Base-by-base conservation (phyloP, 177 flowering plant genomes). In the Vitis hybrid region DNA sequence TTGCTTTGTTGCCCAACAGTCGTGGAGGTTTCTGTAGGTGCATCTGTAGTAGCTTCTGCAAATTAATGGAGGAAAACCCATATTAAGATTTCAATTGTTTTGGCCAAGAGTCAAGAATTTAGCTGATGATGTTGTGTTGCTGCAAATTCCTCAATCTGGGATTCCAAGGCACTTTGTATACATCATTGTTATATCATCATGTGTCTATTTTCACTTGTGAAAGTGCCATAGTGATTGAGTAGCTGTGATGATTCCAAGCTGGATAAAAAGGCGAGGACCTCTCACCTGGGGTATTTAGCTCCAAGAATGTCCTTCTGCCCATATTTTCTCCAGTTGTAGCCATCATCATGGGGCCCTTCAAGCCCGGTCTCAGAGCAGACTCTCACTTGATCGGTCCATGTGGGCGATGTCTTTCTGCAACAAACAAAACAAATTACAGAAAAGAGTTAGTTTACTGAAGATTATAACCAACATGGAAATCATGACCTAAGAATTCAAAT, bases 301-400 rank as follows among this genome's bases (percentile, higher is more conserved):
- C 92, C 93, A 4, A 95, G 85, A 68, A 95, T 95, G 77, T 89
- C 97, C 71, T 95, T 95, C 76, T 95, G 99, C 3, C 99, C 99
- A 77, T 95, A 95, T 64, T 95, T 95, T 76, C 98, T 88, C 99
- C 99, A 95, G 72, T 90, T 88, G 58, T 81, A 83, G 17, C 98
- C 97, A 74, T 95, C 99, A 11, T 89, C 97, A 48, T 75, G 80
- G 4, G 91, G 87, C 21, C 90, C 92, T 72, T 93, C 97, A 1
- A 83, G 66, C 5, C 91, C 89, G 6, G 64, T 80, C 30, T 85
- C 94, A 3, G 87, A 52, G 75, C 69, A 66, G 50, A 87, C 82
- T 58, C 77, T 83, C 19, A 90, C 86, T 68, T 85, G 87, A n/a
- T 88, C 82, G 5, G 88, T 86, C 97, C 97, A 90, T 71, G 71